Conservation (phyloP, 2,329 filamentous ascomycete species). For the Calonectria pseudoturangicola region DNA sequence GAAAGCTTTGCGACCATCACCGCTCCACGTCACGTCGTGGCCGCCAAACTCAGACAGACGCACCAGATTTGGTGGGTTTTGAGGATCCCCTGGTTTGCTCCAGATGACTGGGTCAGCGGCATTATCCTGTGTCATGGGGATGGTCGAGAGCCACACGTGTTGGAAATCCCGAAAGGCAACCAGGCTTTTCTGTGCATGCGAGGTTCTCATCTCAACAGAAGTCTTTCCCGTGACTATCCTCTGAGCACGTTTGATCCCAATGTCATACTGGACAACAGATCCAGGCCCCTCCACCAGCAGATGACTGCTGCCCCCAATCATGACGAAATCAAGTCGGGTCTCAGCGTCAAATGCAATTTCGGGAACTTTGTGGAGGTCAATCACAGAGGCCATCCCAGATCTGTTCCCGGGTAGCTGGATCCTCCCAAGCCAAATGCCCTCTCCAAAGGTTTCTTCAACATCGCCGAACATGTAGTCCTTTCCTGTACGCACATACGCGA, state of each 20-base stretch:
- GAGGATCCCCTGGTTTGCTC: neutral
- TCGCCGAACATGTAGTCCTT: slow-evolving; percentile 27
- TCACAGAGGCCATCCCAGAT: neutral
- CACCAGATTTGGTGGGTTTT: neutral
- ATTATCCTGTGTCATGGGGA: too few species aligned
- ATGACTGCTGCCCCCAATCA: too few species aligned
- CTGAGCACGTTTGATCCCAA: too few species aligned
- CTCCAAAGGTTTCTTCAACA: slow-evolving; percentile 23
- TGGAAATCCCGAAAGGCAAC: slow-evolving; percentile 25
- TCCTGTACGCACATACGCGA: neutral
- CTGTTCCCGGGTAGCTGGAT: neutral
- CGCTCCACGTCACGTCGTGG: slow-evolving; percentile 1
- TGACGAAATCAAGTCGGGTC: neutral
- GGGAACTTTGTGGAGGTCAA: neutral
- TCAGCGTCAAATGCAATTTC: neutral
- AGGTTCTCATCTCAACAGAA: slow-evolving; percentile 4
- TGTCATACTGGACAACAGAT: too few species aligned
- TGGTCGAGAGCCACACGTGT: slow-evolving; percentile 11
- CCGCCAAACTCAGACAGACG: slow-evolving; percentile 8
- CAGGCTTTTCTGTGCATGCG: neutral
- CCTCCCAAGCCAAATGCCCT: slow-evolving; percentile 4
- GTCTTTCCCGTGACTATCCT: neutral
- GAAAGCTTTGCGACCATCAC: neutral
- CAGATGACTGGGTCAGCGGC: neutral
- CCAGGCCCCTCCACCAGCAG: too few species aligned